Evolutionary conservation across 2,329 filamentous ascomycete genomes (phyloP).

Genomic region (Colletotrichum caudatum): DNA sequence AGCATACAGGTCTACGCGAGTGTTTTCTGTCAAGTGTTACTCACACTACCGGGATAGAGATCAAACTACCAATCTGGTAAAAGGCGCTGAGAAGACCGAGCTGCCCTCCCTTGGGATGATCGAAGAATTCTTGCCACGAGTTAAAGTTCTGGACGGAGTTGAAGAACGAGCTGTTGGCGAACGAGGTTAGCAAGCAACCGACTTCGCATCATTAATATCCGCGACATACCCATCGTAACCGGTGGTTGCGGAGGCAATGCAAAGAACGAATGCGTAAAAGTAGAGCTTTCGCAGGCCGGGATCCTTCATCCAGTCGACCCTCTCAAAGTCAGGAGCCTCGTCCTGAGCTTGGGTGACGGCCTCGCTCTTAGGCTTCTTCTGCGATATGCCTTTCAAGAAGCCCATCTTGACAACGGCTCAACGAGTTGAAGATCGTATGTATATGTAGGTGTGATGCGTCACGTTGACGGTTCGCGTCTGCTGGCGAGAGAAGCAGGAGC

Average conservation of each 20-base stretch:
- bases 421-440: conserved; percentile 7
- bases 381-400: conserved; percentile 32
- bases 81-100: conserved; percentile 68
- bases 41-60: conserved; percentile 67
- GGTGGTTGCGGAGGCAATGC: conserved; percentile 67
- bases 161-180: conserved; percentile 55
- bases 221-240: conserved; percentile 64
- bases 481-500: conserved; percentile 25
- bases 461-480: neutral
- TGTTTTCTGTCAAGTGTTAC: conserved; percentile 33
- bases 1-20: neutral
- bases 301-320: conserved; percentile 65
- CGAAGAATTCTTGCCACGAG: conserved; percentile 61
- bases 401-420: conserved; percentile 32
- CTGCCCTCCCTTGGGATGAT: conserved; percentile 56
- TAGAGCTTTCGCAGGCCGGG: conserved; percentile 69
- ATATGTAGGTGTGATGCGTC: neutral
- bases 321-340: conserved; percentile 63
- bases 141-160: conserved; percentile 59
- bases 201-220: neutral
- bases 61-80: conserved; percentile 70
- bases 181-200: conserved; percentile 21
- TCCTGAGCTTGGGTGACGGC: conserved; percentile 51
- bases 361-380: conserved; percentile 39
- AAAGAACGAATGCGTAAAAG: conserved; percentile 63